Base-by-base conservation (phyloP, 2,329 filamentous ascomycete species). In the Cytospora mali region DNA sequence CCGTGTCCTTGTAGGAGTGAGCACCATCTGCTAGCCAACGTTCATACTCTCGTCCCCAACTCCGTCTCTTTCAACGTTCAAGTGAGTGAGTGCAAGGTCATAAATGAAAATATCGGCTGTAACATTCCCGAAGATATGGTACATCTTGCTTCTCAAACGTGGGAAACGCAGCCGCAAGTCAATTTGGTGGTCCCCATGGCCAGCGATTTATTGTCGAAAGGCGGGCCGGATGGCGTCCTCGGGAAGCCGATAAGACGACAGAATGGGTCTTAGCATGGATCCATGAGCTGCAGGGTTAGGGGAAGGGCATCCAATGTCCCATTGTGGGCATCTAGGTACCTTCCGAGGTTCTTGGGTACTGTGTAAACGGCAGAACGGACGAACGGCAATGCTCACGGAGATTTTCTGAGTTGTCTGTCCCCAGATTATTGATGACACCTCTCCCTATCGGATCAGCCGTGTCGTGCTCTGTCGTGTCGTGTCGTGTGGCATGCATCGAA, bases 401-500 rank as follows among this genome's bases (percentile, higher is more conserved):
- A 52, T 39, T 51, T 48, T 51, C 21, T 31, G 58, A 48, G 35
- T n/a, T 14, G 50, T 60, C 35, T 54, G 50, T 51, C 25, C 42
- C 52, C 49, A 55, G 28, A 21, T 62, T 55, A 3, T 46, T 23
- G 42, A 23, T 46, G 62, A 64, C 58, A 50, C 50, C 50, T 55
- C 54, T 61, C 29, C 13, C 50, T 54, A 42, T 61, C 54, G 58
- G 62, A 58, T 58, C 50, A 64, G 62, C 42, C 50, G 58, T 61
- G 49, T 58, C 42, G 51, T 48, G 39, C 21, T 31, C 51, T 48
- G 61, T 33, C 49, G 31, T 49, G 35, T 31, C 21, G 39, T 53
- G 62, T 39, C 16, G 35, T 39, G 35, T 62, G 55, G 50, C 62
- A 61, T 50, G 49, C 35, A 56, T 53, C 18, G 53, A 58, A 54